Evolutionary conservation across 257 asterid genomes (phyloP).

Genomic region (Voacanga thouarsii): DNA sequence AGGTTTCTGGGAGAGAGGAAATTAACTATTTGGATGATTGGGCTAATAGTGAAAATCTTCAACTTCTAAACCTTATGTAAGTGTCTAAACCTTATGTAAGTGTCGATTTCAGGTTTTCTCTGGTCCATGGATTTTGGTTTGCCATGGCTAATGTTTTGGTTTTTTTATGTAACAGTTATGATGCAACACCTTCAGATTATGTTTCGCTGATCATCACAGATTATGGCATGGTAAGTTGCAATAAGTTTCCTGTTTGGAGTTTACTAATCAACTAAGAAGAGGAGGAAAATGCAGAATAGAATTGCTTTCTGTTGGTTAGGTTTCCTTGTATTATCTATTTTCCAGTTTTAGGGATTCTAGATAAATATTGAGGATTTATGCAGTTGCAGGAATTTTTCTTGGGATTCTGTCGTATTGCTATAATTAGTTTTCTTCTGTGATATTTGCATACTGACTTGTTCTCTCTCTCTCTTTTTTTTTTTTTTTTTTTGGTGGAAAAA

Average conservation of each 20-base stretch:
- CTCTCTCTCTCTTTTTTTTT: not conserved
- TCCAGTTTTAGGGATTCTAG: not conserved
- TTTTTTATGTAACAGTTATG: slow-evolving; percentile 53
- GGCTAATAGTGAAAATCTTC: slow-evolving; percentile 54
- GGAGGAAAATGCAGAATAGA: not conserved
- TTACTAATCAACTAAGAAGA: not conserved
- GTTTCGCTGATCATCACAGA: slow-evolving; percentile 82
- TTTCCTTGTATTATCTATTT: not conserved
- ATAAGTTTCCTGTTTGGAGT: not conserved
- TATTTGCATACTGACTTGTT: not conserved
- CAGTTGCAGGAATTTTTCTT: not conserved
- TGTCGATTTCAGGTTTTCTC: not conserved
- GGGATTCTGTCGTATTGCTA: not conserved
- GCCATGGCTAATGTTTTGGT: slow-evolving; percentile 22
- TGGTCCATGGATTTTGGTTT: slow-evolving; percentile 13
- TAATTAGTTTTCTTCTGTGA: not conserved
- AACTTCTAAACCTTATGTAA: slow-evolving; percentile 72
- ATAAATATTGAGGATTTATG: not conserved
- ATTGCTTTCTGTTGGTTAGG: not conserved
- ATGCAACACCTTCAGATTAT: slow-evolving; percentile 83
- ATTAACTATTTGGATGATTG: slow-evolving; percentile 54
- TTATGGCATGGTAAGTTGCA: slow-evolving; percentile 80
- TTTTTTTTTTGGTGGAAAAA: not conserved
- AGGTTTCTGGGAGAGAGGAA: slow-evolving; percentile 63
- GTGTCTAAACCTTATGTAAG: slow-evolving; percentile 69